Base-by-base conservation (phyloP, 2,329 filamentous ascomycete genomes). In the Sodiomyces alkalinus region DNA sequence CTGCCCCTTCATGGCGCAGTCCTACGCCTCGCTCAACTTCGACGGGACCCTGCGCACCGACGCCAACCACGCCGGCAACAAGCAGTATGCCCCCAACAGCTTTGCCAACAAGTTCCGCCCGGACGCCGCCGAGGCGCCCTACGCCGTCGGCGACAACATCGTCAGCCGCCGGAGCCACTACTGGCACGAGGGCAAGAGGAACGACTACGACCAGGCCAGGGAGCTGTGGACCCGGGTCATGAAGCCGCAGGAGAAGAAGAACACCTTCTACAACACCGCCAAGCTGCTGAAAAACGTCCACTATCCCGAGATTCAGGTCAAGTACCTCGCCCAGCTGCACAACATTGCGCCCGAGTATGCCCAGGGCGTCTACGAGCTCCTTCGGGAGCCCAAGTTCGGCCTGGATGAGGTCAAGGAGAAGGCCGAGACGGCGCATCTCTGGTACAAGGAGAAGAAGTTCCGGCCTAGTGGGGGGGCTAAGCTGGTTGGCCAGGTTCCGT, bases 251-350 rank as follows among this genome's bases (percentile, higher is more conserved):
- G 46, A 52, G 36, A 49, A 55, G 18, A 41, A 55, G 27, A 55
- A 66, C 36, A 55, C 62, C 6, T 56, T 61, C 37, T 43, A 43
- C 21, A 69, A 68, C 39, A 68, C 62, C 0, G 60, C 51, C 3
- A 54, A 54, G 25, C 51, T 55, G 39, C 41, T 66, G 20, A 49
- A 49, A 15, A 40, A 51, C n/a, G 59, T 63, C 26, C 47, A 46
- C n/a, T 54, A 52, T 26, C 44, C 49, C 0, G 45, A 53, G 19
- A 61, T 64, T 18, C 53, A 62, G 51, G 47, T 45, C 34, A 62
- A 62, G 34, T 68, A 68, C 38, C 49, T 68, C 1, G 60, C 61
- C 1, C 64, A 69, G 42, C 49, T 59, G 27, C 60, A 62, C 43
- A 57, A 58, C 34, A 63, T 68, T 27, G 49, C 51, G 6, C 50